A percentile compares a stretch with the other conserved stretches of the same genome.
Evolutionary conservation across 2,329 filamentous ascomycete genomes (phyloP).

Genomic region (Penicillium polonicum): DNA sequence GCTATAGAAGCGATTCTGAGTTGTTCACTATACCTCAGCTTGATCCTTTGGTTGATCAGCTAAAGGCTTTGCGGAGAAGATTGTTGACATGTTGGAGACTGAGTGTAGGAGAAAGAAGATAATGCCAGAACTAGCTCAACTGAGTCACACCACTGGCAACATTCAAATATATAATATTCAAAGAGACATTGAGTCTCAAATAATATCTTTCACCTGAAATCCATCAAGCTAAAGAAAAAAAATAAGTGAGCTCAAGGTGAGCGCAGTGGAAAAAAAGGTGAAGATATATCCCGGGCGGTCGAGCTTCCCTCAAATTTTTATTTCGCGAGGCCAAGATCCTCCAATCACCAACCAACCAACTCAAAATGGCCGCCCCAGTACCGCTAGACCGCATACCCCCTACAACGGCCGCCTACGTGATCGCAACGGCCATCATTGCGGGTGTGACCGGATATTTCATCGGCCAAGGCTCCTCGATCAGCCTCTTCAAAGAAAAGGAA

Average conservation of each 20-base stretch:
- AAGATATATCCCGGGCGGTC: constrained; percentile 8
- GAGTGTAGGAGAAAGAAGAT: too few relatives aligned
- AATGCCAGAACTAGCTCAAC: not conserved
- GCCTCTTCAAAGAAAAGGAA: constrained; percentile 58
- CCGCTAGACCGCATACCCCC: constrained; percentile 47
- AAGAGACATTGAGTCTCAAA: too few relatives aligned
- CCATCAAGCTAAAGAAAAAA: too few relatives aligned
- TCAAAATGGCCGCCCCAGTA: constrained; percentile 34
- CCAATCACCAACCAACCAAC: constrained; percentile 2
- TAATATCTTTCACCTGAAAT: not conserved
- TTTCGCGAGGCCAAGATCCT: not conserved
- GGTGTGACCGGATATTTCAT: constrained; percentile 75
- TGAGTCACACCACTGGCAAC: not conserved
- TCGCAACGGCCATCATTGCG: constrained; percentile 71
- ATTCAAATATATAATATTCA: not conserved
- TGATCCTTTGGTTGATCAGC: not conserved
- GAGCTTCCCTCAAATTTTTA: constrained; percentile 4
- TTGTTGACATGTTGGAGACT: not conserved
- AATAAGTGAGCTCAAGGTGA: not conserved
- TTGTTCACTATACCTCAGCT: not conserved
- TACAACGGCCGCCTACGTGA: constrained; percentile 59
- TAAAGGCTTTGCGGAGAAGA: not conserved
- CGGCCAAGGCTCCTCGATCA: constrained; percentile 65
- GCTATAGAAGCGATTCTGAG: fast-evolving
- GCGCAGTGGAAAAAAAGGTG: not conserved